A percentile compares a stretch with the other conserved stretches of the same genome.
Conservation (phyloP, 805 yeast species). For the Cyberlindnera galapagoensis region DNA sequence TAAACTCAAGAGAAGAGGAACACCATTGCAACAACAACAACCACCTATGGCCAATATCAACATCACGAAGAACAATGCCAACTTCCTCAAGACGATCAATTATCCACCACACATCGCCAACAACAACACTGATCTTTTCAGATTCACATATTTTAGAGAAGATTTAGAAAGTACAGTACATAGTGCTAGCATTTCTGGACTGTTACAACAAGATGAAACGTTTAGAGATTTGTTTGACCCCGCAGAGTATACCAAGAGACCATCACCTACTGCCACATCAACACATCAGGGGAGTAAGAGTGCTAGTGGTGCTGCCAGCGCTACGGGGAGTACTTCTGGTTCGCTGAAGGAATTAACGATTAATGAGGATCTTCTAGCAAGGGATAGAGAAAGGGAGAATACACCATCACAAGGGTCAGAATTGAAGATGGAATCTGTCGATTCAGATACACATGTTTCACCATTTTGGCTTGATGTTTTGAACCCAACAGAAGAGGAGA, state of each 20-base stretch:
- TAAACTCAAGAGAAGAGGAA: slow-evolving; percentile 23
- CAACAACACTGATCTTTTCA: slow-evolving; percentile 47
- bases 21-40: too few relatives aligned
- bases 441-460: slow-evolving; percentile 34
- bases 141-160: slow-evolving; percentile 91
- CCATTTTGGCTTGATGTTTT: slow-evolving; percentile 94
- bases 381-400: slow-evolving; percentile 3
- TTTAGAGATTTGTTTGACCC: slow-evolving; percentile 60
- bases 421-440: slow-evolving; percentile 8
- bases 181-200: slow-evolving; percentile 80
- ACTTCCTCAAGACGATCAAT: slow-evolving; percentile 22
- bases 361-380: not conserved
- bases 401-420: slow-evolving; percentile 5
- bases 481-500: slow-evolving; percentile 93
- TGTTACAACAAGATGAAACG: slow-evolving; percentile 54
- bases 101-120: slow-evolving; percentile 40
- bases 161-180: slow-evolving; percentile 86
- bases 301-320: slow-evolving; percentile 12
- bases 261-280: not conserved
- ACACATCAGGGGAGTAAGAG: slow-evolving; percentile 4
- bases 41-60: too few relatives aligned
- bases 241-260: slow-evolving; percentile 23
- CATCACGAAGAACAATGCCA: slow-evolving; percentile 16
- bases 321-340: slow-evolving; percentile 7
- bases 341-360: not conserved